A percentile compares a stretch with the other conserved stretches of the same genome.
Conservation (phyloP, 2,329 filamentous ascomycete species). For the Ceratocystis albifundus region DNA sequence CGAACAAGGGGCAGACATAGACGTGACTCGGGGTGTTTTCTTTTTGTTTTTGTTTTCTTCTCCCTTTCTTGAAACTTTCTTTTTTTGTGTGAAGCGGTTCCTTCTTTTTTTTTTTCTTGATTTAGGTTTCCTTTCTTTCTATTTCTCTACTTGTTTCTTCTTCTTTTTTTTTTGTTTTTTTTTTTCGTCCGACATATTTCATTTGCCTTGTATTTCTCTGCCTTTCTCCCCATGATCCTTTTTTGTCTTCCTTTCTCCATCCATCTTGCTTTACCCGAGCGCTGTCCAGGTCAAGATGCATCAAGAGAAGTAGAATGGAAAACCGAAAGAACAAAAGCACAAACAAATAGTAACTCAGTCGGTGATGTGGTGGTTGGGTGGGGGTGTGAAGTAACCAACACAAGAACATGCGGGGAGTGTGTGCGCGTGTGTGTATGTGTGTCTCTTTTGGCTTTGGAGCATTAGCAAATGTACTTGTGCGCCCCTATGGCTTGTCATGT, state of each 20-base stretch:
- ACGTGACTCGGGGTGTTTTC: neutral
- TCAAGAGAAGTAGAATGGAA: constrained; percentile 1
- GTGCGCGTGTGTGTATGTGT: neutral
- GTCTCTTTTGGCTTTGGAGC: neutral
- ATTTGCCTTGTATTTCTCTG: constrained; percentile 22
- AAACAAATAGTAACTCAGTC: neutral
- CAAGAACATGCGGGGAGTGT: neutral
- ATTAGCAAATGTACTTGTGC: neutral
- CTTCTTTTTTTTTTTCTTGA: constrained; percentile 10
- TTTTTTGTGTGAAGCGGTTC: constrained; percentile 9
- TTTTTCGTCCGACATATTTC: constrained; percentile 18
- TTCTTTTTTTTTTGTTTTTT: too few relatives aligned
- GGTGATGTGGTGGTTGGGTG: neutral
- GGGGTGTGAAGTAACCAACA: neutral
- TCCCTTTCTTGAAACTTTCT: constrained; percentile 4
- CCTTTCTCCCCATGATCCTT: constrained; percentile 25
- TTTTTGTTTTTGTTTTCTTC: neutral
- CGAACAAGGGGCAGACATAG: constrained; percentile 16
- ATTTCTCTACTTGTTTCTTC: constrained; percentile 26
- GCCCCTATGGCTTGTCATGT: neutral
- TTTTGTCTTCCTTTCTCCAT: constrained; percentile 13
- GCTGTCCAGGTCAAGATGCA: constrained; percentile 30
- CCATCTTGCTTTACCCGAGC: constrained; percentile 26
- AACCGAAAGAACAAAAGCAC: neutral
- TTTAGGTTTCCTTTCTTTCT: constrained; percentile 26